Evolutionary conservation across 768 basidiomycete genomes (phyloP).

Genomic region (Boletus bicolor): DNA sequence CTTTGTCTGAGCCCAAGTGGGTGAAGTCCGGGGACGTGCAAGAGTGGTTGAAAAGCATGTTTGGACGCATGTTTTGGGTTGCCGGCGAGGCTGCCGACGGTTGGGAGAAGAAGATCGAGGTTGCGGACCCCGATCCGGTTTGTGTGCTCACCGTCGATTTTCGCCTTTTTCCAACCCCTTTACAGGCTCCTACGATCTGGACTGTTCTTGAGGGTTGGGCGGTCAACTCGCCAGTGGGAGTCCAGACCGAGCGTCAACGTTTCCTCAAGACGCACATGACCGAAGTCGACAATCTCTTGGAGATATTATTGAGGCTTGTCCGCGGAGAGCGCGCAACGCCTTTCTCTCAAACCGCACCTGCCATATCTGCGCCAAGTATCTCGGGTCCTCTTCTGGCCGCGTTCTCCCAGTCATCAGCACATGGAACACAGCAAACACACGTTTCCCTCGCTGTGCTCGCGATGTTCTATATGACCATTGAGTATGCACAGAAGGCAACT

Average conservation of each 20-base stretch:
- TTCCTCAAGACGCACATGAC: constrained; percentile 89
- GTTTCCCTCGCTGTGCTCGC: constrained; percentile 91
- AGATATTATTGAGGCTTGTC: constrained; percentile 89
- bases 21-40: constrained; percentile 92
- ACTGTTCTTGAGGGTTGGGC: constrained; percentile 91
- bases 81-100: constrained; percentile 80
- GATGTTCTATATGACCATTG: constrained; percentile 79
- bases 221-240: constrained; percentile 75
- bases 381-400: constrained; percentile 71
- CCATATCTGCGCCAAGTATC: constrained; percentile 58
- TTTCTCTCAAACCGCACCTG: constrained; percentile 59
- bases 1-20: constrained; percentile 95
- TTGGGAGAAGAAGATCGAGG: constrained; percentile 92
- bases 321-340: constrained; percentile 81
- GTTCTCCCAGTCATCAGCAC: constrained; percentile 70
- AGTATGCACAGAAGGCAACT: constrained; percentile 71
- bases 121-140: constrained; percentile 94
- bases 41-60: constrained; percentile 88
- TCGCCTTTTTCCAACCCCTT: constrained; percentile 1
- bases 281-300: constrained; percentile 84
- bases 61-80: constrained; percentile 85
- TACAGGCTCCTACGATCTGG: constrained; percentile 86
- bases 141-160: constrained; percentile 30
- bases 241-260: constrained; percentile 70
- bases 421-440: constrained; percentile 88